These are phyloP conservation scores for Eucalyptus paniculata DNA, from an alignment of 345 rosid species.

Conservation along the genomic window DNA sequence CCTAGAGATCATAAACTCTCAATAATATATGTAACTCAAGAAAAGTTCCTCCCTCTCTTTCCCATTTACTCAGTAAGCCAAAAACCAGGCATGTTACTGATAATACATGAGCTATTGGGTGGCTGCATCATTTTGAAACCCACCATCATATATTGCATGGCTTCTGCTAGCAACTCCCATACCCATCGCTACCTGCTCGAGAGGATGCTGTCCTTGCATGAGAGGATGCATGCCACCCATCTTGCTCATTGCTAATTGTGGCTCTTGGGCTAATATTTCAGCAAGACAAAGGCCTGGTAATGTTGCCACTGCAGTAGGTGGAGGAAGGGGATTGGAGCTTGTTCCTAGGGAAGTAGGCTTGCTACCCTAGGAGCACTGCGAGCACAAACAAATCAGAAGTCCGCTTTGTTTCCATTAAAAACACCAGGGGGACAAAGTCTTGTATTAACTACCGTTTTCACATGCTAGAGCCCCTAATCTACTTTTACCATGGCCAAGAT, in stretches of 20 bases:
- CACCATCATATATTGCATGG: conserved; percentile 83
- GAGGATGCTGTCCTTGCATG: conserved; percentile 81
- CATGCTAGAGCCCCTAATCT: too few species aligned
- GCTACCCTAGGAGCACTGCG: too few species aligned
- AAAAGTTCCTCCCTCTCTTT: background rate
- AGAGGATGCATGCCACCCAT: conserved; percentile 74
- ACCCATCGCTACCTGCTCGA: conserved; percentile 78
- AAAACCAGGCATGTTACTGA: conserved; percentile 26
- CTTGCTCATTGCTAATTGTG: conserved; percentile 72
- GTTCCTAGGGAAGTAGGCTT: too few species aligned
- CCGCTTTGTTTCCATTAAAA: too few species aligned
- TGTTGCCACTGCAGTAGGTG: conserved; percentile 61
- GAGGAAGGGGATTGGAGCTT: too few species aligned
- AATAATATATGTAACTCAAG: background rate
- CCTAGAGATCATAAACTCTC: background rate
- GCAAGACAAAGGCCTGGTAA: conserved; percentile 60
- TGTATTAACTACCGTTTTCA: too few species aligned
- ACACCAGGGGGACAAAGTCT: too few species aligned
- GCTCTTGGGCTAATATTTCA: conserved; percentile 64
- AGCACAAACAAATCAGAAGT: too few species aligned
- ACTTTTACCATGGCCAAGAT: too few species aligned
- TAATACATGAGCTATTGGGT: conserved; percentile 94
- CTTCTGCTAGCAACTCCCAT: conserved; percentile 77
- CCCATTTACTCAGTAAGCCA: too few species aligned
- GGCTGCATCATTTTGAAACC: conserved; percentile 75